A percentile compares a stretch with the other conserved stretches of the same genome.
Evolutionary conservation across 2,329 filamentous ascomycete genomes (phyloP).

Genomic region (Knufia petricola): DNA sequence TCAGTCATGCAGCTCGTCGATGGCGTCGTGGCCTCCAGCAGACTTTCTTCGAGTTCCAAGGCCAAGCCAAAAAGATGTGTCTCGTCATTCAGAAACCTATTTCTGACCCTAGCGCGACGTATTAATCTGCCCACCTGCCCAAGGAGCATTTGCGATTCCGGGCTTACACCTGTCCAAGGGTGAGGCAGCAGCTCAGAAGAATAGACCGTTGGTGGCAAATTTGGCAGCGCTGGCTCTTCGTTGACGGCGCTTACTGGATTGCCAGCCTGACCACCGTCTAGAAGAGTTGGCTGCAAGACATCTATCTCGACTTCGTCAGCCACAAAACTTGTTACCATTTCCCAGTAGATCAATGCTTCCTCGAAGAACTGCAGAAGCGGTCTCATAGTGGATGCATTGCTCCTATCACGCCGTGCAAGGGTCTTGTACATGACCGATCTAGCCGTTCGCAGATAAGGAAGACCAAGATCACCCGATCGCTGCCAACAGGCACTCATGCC

Average conservation of each 20-base stretch:
- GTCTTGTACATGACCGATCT: slow-evolving; percentile 28
- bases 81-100: slow-evolving; percentile 27
- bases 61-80: slow-evolving; percentile 30
- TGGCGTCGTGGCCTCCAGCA: slow-evolving; percentile 40
- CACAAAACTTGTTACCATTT: slow-evolving; percentile 49
- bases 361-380: slow-evolving; percentile 47
- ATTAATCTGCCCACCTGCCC: slow-evolving; percentile 38
- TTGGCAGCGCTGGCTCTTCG: slow-evolving; percentile 28
- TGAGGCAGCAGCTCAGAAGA: slow-evolving; percentile 33
- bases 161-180: slow-evolving; percentile 42
- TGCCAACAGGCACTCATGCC: slow-evolving; percentile 54
- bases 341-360: slow-evolving; percentile 49
- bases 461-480: slow-evolving; percentile 45
- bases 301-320: slow-evolving; percentile 21
- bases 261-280: too few relatives aligned
- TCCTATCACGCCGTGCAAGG: slow-evolving; percentile 16
- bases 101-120: slow-evolving; percentile 25
- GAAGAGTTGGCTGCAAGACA: not conserved
- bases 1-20: slow-evolving; percentile 39
- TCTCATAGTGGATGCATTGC: slow-evolving; percentile 15
- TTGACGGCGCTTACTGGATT: too few relatives aligned
- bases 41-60: slow-evolving; percentile 37
- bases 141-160: slow-evolving; percentile 36
- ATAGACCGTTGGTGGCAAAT: slow-evolving; percentile 22
- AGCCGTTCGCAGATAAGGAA: slow-evolving; percentile 43